Evolutionary conservation across 306 rosid species (phyloP).

Genomic region (Pyrus betulifolia): DNA sequence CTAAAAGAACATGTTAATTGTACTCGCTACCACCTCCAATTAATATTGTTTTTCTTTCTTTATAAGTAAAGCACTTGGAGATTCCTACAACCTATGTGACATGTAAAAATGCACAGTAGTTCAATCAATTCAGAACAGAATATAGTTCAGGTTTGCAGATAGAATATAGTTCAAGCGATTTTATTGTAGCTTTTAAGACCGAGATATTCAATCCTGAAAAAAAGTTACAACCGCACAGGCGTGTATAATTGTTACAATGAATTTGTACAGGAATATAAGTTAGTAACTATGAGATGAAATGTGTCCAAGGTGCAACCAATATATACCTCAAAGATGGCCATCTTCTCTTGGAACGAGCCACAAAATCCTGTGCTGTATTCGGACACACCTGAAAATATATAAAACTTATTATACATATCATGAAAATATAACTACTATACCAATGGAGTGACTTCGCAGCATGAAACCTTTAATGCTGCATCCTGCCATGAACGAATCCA

Average conservation of each 20-base stretch:
- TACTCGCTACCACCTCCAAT: background rate
- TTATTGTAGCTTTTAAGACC: background rate
- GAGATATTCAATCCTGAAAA: background rate
- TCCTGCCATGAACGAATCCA: constrained; percentile 76
- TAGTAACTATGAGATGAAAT: background rate
- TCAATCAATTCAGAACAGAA: no score
- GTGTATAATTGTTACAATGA: background rate
- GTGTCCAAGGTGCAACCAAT: background rate
- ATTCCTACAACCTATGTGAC: no score
- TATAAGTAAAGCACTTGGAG: no score
- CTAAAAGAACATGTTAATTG: background rate
- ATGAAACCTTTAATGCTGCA: constrained; percentile 62
- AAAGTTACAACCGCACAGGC: background rate
- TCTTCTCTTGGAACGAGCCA: constrained; percentile 29
- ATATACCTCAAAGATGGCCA: constrained; percentile 50
- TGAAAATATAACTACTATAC: constrained; percentile 8
- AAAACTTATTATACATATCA: constrained; percentile 16
- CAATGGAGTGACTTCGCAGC: background rate
- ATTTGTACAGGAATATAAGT: background rate
- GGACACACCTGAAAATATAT: constrained; percentile 47
- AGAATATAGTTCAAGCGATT: background rate
- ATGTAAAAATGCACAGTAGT: no score
- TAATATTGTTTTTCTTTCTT: no score
- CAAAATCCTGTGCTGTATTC: constrained; percentile 31
- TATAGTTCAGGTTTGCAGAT: no score